Conservation (phyloP, 164 flowering plant species). For the Vitis cinerea region DNA sequence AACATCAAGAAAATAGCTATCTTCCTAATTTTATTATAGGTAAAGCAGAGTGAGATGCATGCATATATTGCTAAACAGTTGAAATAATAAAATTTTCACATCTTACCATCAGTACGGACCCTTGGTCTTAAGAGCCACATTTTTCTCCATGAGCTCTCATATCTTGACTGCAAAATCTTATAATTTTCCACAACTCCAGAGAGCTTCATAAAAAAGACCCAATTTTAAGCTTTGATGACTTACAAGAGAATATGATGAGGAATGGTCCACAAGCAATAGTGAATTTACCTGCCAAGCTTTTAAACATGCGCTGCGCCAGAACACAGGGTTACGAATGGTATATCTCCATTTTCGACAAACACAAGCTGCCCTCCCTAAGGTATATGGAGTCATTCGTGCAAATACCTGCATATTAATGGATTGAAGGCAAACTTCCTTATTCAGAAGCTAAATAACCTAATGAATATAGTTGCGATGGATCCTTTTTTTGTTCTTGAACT, state of each 20-base stretch:
- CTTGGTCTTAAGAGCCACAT: slow-evolving; percentile 98
- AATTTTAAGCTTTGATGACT: background rate
- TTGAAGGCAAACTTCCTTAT: no score
- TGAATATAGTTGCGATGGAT: no score
- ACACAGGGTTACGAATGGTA: slow-evolving; percentile 81
- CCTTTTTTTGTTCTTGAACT: no score
- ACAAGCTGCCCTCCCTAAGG: slow-evolving; percentile 86
- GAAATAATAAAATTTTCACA: background rate
- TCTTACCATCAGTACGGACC: slow-evolving; percentile 87
- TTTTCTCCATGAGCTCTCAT: slow-evolving; percentile 92
- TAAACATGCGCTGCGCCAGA: slow-evolving; percentile 93
- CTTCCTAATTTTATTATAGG: no score
- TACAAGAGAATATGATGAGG: background rate
- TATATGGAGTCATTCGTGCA: slow-evolving; percentile 72
- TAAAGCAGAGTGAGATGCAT: no score
- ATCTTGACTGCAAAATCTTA: slow-evolving; percentile 67
- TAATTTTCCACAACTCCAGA: slow-evolving; percentile 76
- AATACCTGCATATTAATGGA: slow-evolving; percentile 58
- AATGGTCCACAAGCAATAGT: background rate
- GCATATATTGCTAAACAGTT: background rate
- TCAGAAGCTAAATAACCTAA: no score
- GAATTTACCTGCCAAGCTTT: slow-evolving; percentile 87
- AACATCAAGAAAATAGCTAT: no score
- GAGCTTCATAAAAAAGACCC: slow-evolving; percentile 37
- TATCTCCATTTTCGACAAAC: slow-evolving; percentile 99